Evolutionary conservation across 2,329 filamentous ascomycete species (phyloP).

Genomic region (Cladosporium austrohemisphaericum): DNA sequence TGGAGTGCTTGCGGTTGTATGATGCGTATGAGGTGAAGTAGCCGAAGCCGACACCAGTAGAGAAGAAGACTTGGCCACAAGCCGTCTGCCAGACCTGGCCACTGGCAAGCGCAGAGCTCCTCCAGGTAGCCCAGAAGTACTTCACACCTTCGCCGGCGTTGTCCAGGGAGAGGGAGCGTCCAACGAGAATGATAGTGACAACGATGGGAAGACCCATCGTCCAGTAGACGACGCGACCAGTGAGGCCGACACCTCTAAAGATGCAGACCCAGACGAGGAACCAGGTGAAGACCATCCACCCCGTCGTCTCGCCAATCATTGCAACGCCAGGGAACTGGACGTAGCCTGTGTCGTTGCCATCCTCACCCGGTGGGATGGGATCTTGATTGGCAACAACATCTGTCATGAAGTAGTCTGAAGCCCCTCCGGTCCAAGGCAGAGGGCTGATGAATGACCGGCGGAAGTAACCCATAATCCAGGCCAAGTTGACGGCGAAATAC

Average conservation of each 20-base stretch:
- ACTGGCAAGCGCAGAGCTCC: slow-evolving; percentile 48
- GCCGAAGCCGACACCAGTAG: slow-evolving; percentile 56
- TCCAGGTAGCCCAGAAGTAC: slow-evolving; percentile 49
- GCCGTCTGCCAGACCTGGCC: slow-evolving; percentile 59
- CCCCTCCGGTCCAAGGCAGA: slow-evolving; percentile 51
- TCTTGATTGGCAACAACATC: slow-evolving; percentile 50
- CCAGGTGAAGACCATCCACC: slow-evolving; percentile 57
- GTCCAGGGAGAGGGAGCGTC: slow-evolving; percentile 51
- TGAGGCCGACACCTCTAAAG: slow-evolving; percentile 56
- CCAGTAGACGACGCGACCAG: slow-evolving; percentile 58
- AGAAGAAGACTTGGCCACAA: slow-evolving; percentile 58
- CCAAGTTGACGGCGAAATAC: slow-evolving; percentile 56
- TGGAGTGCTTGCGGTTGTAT: slow-evolving; percentile 55
- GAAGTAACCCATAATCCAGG: slow-evolving; percentile 60
- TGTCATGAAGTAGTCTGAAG: slow-evolving; percentile 51
- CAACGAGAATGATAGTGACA: slow-evolving; percentile 55
- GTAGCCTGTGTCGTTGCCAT: slow-evolving; percentile 40
- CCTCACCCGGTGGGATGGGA: slow-evolving; percentile 33
- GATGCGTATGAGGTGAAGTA: slow-evolving; percentile 58
- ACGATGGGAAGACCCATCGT: slow-evolving; percentile 60
- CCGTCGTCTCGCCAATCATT: slow-evolving; percentile 55
- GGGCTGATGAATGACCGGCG: slow-evolving; percentile 53
- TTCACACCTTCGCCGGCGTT: slow-evolving; percentile 53
- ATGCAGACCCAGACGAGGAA: slow-evolving; percentile 59
- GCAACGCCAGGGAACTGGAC: slow-evolving; percentile 47